Base-by-base conservation (phyloP, 192 early-diverging fungal genomes). In the Coemansia umbellata region DNA sequence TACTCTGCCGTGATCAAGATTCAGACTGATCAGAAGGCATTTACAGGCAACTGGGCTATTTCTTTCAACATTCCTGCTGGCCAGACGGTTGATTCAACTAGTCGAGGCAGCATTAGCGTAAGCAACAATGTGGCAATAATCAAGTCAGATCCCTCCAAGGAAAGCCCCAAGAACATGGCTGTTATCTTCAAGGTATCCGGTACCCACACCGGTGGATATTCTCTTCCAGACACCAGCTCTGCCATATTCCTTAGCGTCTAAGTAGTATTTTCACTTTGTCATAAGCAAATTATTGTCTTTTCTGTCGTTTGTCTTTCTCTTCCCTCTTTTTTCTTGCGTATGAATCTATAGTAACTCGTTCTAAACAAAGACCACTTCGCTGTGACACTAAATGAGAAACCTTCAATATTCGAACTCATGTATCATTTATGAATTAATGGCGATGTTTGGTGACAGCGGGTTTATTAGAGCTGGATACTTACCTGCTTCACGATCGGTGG, bases 1-100 rank as follows among this genome's bases (percentile, higher is more conserved):
- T 78, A 64, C 42, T 33, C 60, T 8, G 58, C 65, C 13, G 69
- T 78, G 13, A 54, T 78, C 21, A 78, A 78, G 47, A 58, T 78
- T 24, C 69, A 64, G 37, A 54, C 75, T 13, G 37, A 73, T 28
- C 56, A 64, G 30, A 57, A 49, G 13, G 56, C 69, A 8, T 73
- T 73, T 53, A 58, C 55, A 2, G 75, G 69, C 9, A 50, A 78
- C 41, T 78, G 75, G 75, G 48, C 48, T 8, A 55, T 78, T 48
- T 60, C 69, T 8, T 78, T 68, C 40, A 60, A 49, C 7, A 40
- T 78, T 6, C 64, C 75, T 0, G 39, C 21, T 10, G 69, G 69
- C 1, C 64, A 78, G 43, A 78, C 64, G 3, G 50, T 67, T 8
- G 61, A 71, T 9, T 47, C 64, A 24, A 57, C 65, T n/a, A 73